These are phyloP conservation scores for Sporothrix luriei DNA, from an alignment of 2,329 filamentous ascomycete species.

Conservation along the genomic window DNA sequence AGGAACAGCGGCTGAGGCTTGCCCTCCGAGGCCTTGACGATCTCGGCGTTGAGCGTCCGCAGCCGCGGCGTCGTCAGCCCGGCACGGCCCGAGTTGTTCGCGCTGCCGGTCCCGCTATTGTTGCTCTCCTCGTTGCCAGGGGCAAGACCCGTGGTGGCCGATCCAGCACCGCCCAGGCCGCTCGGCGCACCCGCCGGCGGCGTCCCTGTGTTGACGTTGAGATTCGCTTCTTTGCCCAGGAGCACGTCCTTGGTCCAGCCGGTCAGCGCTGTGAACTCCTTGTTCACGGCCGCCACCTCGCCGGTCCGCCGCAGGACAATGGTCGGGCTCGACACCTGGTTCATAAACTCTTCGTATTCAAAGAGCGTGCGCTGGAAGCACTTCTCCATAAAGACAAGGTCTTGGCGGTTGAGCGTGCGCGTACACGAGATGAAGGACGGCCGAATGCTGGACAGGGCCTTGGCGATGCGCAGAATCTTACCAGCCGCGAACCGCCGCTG, in stretches of 20 bases:
- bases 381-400: slow-evolving; percentile 97
- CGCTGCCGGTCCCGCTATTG: slow-evolving; percentile 44
- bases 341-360: slow-evolving; percentile 91
- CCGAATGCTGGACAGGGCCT: slow-evolving; percentile 83
- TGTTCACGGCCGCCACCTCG: slow-evolving; percentile 92
- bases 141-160: slow-evolving; percentile 39
- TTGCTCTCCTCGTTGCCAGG: slow-evolving; percentile 1
- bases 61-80: slow-evolving; percentile 57
- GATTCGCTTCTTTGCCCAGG: slow-evolving; percentile 81
- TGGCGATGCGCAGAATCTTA: slow-evolving; percentile 80
- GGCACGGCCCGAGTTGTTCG: slow-evolving; percentile 48
- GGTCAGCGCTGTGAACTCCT: slow-evolving; percentile 94
- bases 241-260: slow-evolving; percentile 92
- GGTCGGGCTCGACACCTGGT: slow-evolving; percentile 84
- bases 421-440: slow-evolving; percentile 93
- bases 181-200: slow-evolving; percentile 40
- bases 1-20: slow-evolving; percentile 80
- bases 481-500: slow-evolving; percentile 75
- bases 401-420: slow-evolving; percentile 81
- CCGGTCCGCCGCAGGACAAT: slow-evolving; percentile 90
- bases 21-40: slow-evolving; percentile 47
- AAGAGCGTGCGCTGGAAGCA: slow-evolving; percentile 90
- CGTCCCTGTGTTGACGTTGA: slow-evolving; percentile 76
- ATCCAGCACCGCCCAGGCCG: slow-evolving; percentile 38
- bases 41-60: slow-evolving; percentile 44